Evolutionary conservation across 176 grass and related monocot species (phyloP).

Genomic region (Cenchrus fungigraminus): DNA sequence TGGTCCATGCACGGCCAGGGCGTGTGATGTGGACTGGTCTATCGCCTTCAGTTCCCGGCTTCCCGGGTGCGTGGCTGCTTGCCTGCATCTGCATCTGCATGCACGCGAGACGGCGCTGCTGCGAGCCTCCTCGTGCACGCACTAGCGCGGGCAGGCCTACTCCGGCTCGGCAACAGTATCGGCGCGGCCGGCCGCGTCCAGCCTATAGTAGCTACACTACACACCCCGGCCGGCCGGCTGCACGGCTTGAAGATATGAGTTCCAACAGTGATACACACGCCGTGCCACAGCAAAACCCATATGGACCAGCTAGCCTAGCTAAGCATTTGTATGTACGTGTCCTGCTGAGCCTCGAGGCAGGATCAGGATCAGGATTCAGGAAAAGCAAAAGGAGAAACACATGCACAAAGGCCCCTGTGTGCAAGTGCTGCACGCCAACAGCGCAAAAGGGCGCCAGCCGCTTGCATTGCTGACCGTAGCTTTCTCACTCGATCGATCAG

Average conservation of each 20-base stretch:
- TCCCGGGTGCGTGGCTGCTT: not conserved
- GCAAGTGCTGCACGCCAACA: slow-evolving; percentile 2
- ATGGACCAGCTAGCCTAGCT: not conserved
- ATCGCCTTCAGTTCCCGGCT: slow-evolving; percentile 16
- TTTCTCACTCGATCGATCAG: not conserved
- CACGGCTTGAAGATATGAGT: not conserved
- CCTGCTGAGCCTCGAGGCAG: too few relatives aligned
- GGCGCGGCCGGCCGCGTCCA: not conserved
- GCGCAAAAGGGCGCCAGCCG: not conserved
- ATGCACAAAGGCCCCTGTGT: slow-evolving; percentile 26
- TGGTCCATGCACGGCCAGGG: not conserved
- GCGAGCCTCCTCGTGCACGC: not conserved
- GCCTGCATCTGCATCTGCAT: not conserved
- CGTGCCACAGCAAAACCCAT: not conserved
- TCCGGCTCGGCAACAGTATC: slow-evolving; percentile 38
- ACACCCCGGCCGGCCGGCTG: not conserved
- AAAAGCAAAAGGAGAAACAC: slow-evolving; percentile 39
- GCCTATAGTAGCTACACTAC: not conserved
- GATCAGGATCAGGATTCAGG: not conserved
- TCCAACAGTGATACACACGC: not conserved
- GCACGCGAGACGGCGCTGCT: not conserved
- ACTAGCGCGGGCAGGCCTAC: not conserved
- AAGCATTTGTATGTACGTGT: not conserved
- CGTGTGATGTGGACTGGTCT: slow-evolving; percentile 7
- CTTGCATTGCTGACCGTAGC: not conserved